Evolutionary conservation across 179 eudicot species (phyloP), one percentile per base, ranked within the genome.

Genomic region (Sideroxylon spinosum): DNA sequence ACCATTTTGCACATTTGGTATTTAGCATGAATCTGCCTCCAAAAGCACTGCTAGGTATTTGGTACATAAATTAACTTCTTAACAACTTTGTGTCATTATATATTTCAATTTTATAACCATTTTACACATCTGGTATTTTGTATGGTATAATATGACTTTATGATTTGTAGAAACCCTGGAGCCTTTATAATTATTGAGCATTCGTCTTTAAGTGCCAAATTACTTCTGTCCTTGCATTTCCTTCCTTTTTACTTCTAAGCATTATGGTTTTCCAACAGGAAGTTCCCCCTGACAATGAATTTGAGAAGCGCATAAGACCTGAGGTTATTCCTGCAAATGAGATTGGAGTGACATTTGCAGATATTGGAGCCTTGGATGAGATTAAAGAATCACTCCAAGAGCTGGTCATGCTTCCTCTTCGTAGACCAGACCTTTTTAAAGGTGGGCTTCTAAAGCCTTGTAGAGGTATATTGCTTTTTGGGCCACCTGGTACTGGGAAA

Each of bases 401-500:
- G 74, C 82, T 92, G 71, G 97, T 94, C 32, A 93, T 94, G 97
- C 97, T 94, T 80, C 98, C 98, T 32, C 90, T 94, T 69, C 82
- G 90, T 79, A 86, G 98, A 82, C 98, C 98, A 9, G 98, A 94
- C 87, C 96, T 94, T 22, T 94, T 94, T 80, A 91, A 88, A 61
- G 98, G 97, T 13, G 97, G 98, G 11, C 95, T 94, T 75, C 88
- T 94, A 71, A 94, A 94, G 87, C 98, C 98, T 7, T 94, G 98
- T 78, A 81, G 95, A 76, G 98, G 98, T 22, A 91, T 94, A 63
- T 80, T 94, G 69, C 89, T 94, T 48, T 94, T 94, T 56, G 97
- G 98, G 6, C 98, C 98, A 59, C 98, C 98, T 0, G 98, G 98
- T n/a, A 94, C 98, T 0, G 98, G 98, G 28, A 94, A 94, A 69